Conservation (phyloP, 176 grass and related monocot genomes). For the Avena eriantha region DNA sequence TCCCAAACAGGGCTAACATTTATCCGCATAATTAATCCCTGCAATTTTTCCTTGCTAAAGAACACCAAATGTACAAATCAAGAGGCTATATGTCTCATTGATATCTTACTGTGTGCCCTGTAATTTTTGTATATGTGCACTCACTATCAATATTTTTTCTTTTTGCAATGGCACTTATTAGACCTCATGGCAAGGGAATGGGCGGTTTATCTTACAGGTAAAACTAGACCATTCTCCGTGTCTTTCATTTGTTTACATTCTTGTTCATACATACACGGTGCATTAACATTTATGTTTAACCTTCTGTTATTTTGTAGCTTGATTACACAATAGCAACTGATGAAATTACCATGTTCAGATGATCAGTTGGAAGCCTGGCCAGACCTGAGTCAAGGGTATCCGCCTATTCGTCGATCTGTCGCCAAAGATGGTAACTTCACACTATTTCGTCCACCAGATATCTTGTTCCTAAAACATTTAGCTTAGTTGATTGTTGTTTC, state of each 20-base stretch:
- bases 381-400: not conserved
- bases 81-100: not conserved
- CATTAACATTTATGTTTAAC: not conserved
- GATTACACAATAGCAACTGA: slow-evolving; percentile 8
- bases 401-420: not conserved
- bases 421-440: not conserved
- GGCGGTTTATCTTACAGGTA: not conserved
- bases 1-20: not conserved
- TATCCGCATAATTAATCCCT: not conserved
- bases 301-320: slow-evolving; percentile 21
- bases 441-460: not conserved
- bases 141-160: not conserved
- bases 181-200: not conserved
- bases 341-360: slow-evolving; percentile 3
- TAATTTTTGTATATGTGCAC: not conserved
- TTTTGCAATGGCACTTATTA: not conserved
- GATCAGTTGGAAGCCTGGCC: slow-evolving; percentile 7
- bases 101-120: not conserved
- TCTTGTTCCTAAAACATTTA: not conserved
- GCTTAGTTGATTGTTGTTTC: not conserved
- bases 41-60: not conserved
- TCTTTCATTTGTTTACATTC: slow-evolving; percentile 11
- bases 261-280: not conserved
- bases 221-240: not conserved
- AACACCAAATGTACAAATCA: not conserved